phyloP scores from a whole-genome alignment of 2,329 filamentous ascomycete genomes.

The Teratosphaeria viscida region DNA sequence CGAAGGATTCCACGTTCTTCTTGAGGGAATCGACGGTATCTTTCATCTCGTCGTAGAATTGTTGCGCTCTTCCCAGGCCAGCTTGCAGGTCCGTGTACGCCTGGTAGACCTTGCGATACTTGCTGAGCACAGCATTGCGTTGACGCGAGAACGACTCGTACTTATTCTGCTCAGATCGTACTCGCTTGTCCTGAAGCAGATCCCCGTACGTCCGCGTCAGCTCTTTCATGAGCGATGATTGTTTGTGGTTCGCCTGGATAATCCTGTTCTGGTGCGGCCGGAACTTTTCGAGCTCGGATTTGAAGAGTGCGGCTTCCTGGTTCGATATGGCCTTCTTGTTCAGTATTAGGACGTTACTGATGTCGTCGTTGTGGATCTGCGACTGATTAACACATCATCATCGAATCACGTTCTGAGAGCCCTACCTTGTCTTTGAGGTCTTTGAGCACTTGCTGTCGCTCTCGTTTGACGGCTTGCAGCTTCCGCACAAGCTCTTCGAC shows the following conservation, averaged over 20 bases:
- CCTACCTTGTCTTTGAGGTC: conserved; percentile 92
- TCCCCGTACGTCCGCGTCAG: conserved; percentile 78
- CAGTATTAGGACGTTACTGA: conserved; percentile 90
- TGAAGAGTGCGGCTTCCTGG: conserved; percentile 85
- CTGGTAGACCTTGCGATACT: conserved; percentile 85
- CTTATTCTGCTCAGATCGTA: conserved; percentile 86
- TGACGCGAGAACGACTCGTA: conserved; percentile 84
- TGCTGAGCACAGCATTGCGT: conserved; percentile 66
- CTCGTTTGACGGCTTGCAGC: conserved; percentile 81
- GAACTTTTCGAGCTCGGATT: conserved; percentile 96
- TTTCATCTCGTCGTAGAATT: conserved; percentile 92
- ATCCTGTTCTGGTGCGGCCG: conserved; percentile 83
- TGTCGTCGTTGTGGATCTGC: conserved; percentile 90
- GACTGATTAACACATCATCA: not conserved
- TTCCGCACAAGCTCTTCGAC: conserved; percentile 89
- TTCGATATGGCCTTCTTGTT: conserved; percentile 96
- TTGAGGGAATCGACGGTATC: conserved; percentile 84
- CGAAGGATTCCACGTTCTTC: conserved; percentile 94
- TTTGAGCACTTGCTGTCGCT: conserved; percentile 83
- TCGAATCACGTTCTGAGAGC: conserved; percentile 10
- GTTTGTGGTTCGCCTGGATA: conserved; percentile 89
- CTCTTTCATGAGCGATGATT: conserved; percentile 88
- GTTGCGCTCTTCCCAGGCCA: conserved; percentile 76
- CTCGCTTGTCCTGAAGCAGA: conserved; percentile 84
- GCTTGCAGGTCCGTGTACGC: conserved; percentile 84